Evolutionary conservation across 805 yeast species (phyloP).

Genomic region (Pichia membranifaciens): DNA sequence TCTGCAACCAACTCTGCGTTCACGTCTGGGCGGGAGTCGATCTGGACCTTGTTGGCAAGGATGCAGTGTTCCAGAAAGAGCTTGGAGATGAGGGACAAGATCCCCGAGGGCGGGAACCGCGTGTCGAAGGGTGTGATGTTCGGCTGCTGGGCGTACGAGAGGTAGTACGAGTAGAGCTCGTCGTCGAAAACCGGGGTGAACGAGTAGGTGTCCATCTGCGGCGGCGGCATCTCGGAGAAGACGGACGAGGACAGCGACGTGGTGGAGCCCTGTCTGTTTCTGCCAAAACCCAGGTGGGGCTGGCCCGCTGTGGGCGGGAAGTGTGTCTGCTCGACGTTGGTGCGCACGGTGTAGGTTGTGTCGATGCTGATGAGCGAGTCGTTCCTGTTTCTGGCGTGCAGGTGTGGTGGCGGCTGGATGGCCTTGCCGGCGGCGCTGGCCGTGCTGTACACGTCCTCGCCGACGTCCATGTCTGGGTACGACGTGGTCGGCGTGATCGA

Average conservation of each 20-base stretch:
- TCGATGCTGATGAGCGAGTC: slow-evolving; percentile 12
- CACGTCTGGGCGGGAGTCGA: slow-evolving; percentile 23
- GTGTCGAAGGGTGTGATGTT: slow-evolving; percentile 64
- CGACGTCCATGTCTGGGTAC: neutral
- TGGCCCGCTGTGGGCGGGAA: neutral
- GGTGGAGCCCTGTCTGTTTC: slow-evolving; percentile 15
- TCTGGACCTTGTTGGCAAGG: slow-evolving; percentile 14
- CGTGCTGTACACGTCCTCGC: no score
- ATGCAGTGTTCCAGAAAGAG: slow-evolving; percentile 36
- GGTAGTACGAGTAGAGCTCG: slow-evolving; percentile 42
- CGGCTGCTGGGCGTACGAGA: slow-evolving; percentile 47
- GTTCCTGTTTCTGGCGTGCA: slow-evolving; percentile 9
- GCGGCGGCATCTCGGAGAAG: slow-evolving; percentile 13
- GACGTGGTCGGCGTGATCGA: slow-evolving; percentile 4
- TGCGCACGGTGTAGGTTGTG: slow-evolving; percentile 7
- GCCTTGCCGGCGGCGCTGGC: no score
- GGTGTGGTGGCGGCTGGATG: neutral
- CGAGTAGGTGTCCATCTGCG: slow-evolving; percentile 21
- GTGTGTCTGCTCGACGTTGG: slow-evolving; percentile 5
- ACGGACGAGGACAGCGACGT: slow-evolving; percentile 22
- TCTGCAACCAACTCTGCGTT: slow-evolving; percentile 27
- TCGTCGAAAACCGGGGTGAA: slow-evolving; percentile 39
- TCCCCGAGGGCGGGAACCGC: slow-evolving; percentile 61
- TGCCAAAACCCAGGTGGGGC: neutral
- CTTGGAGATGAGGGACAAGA: slow-evolving; percentile 54